Base-by-base conservation (phyloP, 139 green algal genomes). In the Tetraselmis chui region DNA sequence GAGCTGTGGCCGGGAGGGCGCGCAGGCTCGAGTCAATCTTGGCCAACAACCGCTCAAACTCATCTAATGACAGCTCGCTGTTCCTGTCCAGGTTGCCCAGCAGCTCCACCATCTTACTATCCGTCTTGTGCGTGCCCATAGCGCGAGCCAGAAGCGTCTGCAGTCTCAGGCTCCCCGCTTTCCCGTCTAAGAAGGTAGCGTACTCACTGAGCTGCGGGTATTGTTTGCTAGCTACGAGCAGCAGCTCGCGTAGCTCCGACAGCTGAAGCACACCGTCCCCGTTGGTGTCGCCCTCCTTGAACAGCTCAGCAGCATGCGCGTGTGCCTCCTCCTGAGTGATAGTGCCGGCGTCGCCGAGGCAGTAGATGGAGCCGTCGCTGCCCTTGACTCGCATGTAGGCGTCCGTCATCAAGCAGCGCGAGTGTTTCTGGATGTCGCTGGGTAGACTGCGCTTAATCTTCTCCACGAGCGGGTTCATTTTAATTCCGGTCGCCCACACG, bases 401-500 rank as follows among this genome's bases (percentile, higher is more conserved):
- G 74, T 97, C 92, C 18, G 92, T 96, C 5, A 95, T 59, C 28
- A 96, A 86, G n/a, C 86, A 94, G 76, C 94, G 89, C 85, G 96
- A 95, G 91, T 98, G 94, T 29, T 83, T 93, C 88, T 98, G 94
- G 26, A 29, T 81, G 76, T 85, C 87, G 31, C 91, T 88, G 1
- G 90, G 90, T 59, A 96, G 85, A 77, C 80, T 81, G 29, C 89
- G 76, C 83, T 95, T 92, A 76, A 98, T 85, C 87, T 91, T 32
- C 88, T 95, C 94, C 76, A 96, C 82, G 28, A 98, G 85, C 26
- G 94, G 94, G 90, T 98, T 94, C 89, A 97, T 95, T 76, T 92
- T 93, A 30, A 98, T 92, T 59, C 95, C 89, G 0, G 94, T 97
- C 31, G 93, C 90, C 95, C 95, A 98, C 78, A 98, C 94, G 84